phyloP scores from a whole-genome alignment of 2,329 filamentous ascomycete species.

The Trichoderma breve region DNA sequence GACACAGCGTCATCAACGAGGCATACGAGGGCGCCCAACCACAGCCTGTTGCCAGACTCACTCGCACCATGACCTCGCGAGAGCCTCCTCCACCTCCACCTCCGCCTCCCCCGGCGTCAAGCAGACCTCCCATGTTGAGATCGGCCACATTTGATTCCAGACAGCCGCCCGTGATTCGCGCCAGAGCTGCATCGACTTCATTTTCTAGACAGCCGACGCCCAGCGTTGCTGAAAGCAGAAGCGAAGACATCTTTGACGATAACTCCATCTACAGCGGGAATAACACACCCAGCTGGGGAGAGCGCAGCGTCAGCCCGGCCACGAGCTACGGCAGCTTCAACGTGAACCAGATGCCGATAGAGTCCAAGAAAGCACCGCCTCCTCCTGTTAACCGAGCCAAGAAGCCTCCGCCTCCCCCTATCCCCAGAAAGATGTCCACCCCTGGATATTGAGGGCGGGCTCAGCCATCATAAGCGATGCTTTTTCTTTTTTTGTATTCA shows the following conservation, averaged over 20 bases:
- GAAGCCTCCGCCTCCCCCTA: conserved; percentile 56
- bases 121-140: conserved; percentile 37
- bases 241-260: conserved; percentile 49
- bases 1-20: background rate
- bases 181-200: conserved; percentile 38
- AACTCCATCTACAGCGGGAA: conserved; percentile 50
- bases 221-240: conserved; percentile 28
- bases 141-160: conserved; percentile 41
- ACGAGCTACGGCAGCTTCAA: conserved; percentile 56
- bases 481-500: background rate
- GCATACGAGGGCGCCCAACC: conserved; percentile 36
- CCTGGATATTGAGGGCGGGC: background rate
- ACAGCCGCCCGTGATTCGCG: conserved; percentile 24
- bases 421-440: conserved; percentile 39
- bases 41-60: conserved; percentile 31
- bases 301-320: conserved; percentile 53
- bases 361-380: conserved; percentile 53
- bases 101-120: conserved; percentile 36
- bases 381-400: conserved; percentile 50
- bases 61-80: conserved; percentile 24
- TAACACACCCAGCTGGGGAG: conserved; percentile 50
- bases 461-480: background rate
- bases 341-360: conserved; percentile 37
- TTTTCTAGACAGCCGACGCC: conserved; percentile 45
- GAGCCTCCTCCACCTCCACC: conserved; percentile 28